Percentiles rank a stretch among this genome's conserved stretches.
phyloP scores from a whole-genome alignment of 2,329 filamentous ascomycete genomes.

The Ceratocystis harringtonii region DNA sequence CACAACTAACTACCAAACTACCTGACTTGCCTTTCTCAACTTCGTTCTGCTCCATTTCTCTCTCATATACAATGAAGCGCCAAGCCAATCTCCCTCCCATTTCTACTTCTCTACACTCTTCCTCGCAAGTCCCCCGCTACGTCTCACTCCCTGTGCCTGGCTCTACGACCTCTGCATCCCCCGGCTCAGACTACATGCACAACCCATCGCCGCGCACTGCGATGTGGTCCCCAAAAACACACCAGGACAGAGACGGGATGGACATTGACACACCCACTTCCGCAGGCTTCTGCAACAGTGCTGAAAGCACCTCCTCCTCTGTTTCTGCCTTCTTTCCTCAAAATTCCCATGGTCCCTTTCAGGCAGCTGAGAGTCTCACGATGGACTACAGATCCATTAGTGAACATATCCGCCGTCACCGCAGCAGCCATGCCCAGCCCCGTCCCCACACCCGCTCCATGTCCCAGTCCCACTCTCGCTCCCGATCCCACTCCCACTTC shows the following conservation, averaged over 20 bases:
- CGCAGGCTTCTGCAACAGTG: neutral
- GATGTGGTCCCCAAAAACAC: neutral
- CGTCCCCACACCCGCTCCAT: neutral
- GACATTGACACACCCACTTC: neutral
- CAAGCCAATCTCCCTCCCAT: neutral
- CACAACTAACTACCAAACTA: neutral
- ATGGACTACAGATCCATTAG: neutral
- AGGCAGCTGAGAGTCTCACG: neutral
- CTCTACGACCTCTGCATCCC: neutral
- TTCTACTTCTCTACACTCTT: neutral
- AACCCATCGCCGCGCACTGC: neutral
- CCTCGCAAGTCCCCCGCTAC: neutral
- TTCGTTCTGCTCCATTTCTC: neutral
- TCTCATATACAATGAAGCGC: neutral
- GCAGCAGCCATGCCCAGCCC: neutral
- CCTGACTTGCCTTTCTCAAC: neutral
- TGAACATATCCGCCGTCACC: neutral
- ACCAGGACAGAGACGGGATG: neutral
- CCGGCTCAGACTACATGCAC: conserved; percentile 1
- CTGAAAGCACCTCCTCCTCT: neutral
- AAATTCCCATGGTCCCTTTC: neutral
- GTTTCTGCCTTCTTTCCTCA: neutral
- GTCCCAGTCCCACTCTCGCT: neutral
- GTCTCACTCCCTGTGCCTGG: neutral
- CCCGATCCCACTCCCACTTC: neutral